Base-by-base conservation (phyloP, 345 rosid species). In the Acer campestre region DNA sequence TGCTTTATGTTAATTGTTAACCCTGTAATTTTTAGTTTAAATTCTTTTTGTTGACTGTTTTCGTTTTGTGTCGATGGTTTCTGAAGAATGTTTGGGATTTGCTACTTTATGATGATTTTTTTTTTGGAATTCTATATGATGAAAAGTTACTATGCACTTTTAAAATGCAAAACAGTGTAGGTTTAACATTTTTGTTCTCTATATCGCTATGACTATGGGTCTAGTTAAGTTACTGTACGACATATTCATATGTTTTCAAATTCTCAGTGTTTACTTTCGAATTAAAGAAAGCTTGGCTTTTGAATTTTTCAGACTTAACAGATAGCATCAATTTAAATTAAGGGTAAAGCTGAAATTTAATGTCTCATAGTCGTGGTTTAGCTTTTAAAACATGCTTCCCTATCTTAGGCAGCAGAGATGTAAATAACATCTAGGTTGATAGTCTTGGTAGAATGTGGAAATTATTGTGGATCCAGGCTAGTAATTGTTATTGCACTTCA, bases 321-420 rank as follows among this genome's bases (percentile, higher is more conserved):
- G 44, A n/a, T 53, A 18, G 56, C 9, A 46, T 25, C 17, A 48
- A 18, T n/a, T 64, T 6, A 48, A 42, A 46, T 29, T 49, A 18
- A 63, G 51, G 61, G 20, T 62, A 42, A 63, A 42, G 17, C 25
- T 63, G 77, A 74, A 74, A 17, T 63, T 74, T 61, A 25, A 12
- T 46, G 12, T 11, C 35, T 35, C 6, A 0, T 35, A 4, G 11
- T 11, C 7, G 14, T 63, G 53, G 56, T 68, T 44, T 27, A 25
- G 70, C 27, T 27, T 63, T 23, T 27, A 27, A 18, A 62, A 14
- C 20, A 27, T 61, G 59, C 17, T 48, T 46, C 61, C 59, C 7
- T 29, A 68, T 27, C 44, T 59, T 48, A 2, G 38, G 38, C 38
- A 35, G 67, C 13, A 42, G 20, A 63, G 31, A 3, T 62, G 11